Conservation (phyloP, 1,284 basidiomycete species). For the Cutaneotrichosporon spelunceum region DNA sequence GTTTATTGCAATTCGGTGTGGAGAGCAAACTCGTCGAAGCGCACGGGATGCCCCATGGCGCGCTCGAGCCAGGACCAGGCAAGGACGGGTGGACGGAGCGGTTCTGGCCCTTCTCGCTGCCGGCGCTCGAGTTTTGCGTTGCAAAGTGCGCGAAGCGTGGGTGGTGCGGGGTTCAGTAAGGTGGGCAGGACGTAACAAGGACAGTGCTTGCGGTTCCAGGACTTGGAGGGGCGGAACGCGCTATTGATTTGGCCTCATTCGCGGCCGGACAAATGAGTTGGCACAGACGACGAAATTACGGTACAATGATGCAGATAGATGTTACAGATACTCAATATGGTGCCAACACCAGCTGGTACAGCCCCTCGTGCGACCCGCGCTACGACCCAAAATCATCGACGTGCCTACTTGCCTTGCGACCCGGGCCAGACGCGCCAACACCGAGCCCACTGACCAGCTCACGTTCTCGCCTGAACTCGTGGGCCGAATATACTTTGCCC, state of each 20-base stretch:
- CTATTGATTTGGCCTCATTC: not conserved
- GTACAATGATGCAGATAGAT: not conserved
- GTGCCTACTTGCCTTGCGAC: slow-evolving; percentile 25
- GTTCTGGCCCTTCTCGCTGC: not conserved
- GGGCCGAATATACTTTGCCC: slow-evolving; percentile 28
- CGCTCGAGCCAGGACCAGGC: slow-evolving; percentile 1
- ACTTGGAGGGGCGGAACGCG: not conserved
- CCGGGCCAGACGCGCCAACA: slow-evolving; percentile 17
- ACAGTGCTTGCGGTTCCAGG: not conserved
- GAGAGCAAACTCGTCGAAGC: not conserved
- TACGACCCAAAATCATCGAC: slow-evolving; percentile 23
- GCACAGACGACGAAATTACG: not conserved
- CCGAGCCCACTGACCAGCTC: slow-evolving; percentile 22
- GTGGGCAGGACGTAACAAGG: not conserved
- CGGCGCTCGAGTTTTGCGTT: slow-evolving; percentile 4
- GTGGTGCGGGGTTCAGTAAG: slow-evolving; percentile 2
- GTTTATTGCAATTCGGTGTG: not conserved
- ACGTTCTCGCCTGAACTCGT: slow-evolving; percentile 26
- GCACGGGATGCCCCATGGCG: slow-evolving; percentile 7
- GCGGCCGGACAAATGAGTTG: not conserved
- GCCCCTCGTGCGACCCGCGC: not conserved
- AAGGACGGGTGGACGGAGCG: slow-evolving; percentile 6
- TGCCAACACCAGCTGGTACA: not conserved
- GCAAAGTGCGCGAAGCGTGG: not conserved
- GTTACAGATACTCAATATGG: not conserved